phyloP scores from a whole-genome alignment of 768 basidiomycete species.

The Lactifluus echinatus region DNA sequence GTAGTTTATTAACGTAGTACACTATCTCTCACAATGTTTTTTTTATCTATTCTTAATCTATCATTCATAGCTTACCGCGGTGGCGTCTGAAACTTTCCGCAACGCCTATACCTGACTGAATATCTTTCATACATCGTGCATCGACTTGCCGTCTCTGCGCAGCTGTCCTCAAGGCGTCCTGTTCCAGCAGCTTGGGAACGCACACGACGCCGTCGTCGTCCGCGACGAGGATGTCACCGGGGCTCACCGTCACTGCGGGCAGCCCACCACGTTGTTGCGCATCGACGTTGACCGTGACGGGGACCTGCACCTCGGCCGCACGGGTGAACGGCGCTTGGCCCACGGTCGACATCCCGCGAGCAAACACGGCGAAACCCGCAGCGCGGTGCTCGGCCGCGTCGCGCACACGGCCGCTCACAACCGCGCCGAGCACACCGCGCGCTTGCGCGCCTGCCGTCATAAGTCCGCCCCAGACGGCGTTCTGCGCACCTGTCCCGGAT shows the following conservation, averaged over 20 bases:
- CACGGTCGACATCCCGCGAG: constrained; percentile 72
- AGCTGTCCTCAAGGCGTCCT: constrained; percentile 52
- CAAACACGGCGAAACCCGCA: constrained; percentile 71
- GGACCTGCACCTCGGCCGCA: constrained; percentile 64
- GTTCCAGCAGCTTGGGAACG: constrained; percentile 48
- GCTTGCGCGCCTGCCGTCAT: constrained; percentile 82
- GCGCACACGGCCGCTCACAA: constrained; percentile 80
- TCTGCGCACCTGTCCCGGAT: constrained; percentile 47
- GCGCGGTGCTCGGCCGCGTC: constrained; percentile 72
- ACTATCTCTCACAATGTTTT: neutral
- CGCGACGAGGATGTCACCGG: constrained; percentile 79
- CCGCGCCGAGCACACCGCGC: constrained; percentile 59
- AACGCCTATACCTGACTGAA: constrained; percentile 64
- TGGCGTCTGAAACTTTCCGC: constrained; percentile 72
- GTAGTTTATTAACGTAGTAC: too few species aligned
- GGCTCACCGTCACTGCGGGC: constrained; percentile 47
- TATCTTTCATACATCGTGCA: constrained; percentile 62
- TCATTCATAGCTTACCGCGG: constrained; percentile 40
- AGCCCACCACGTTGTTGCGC: constrained; percentile 34
- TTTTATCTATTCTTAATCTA: constrained; percentile 15
- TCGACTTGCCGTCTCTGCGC: constrained; percentile 54
- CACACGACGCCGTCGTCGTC: constrained; percentile 88
- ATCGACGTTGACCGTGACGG: constrained; percentile 39
- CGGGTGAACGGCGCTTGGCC: constrained; percentile 83
- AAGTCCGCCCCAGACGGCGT: constrained; percentile 88